Percentiles rank a stretch among this genome's conserved stretches.
Evolutionary conservation across 1,139 yeast species (phyloP).

Genomic region (Kurtzmaniella natalensis): DNA sequence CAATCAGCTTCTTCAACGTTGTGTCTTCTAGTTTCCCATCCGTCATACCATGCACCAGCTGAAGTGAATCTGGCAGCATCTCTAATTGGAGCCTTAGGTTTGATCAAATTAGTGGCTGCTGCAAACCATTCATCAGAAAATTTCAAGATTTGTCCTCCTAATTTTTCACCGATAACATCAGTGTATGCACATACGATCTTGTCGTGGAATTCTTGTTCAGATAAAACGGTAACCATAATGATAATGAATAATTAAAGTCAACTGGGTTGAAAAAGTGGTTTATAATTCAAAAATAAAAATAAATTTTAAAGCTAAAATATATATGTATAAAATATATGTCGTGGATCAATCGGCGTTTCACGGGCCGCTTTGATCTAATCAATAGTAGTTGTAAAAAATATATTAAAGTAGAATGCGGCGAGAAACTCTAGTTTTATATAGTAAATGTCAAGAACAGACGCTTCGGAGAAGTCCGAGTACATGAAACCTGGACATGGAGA

Average conservation of each 20-base stretch:
- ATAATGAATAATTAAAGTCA: not conserved
- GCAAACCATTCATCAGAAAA: constrained; percentile 95
- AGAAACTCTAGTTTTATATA: no score
- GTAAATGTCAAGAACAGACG: no score
- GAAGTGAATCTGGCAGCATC: constrained; percentile 75
- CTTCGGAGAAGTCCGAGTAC: no score
- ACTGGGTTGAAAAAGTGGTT: not conserved
- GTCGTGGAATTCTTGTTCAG: constrained; percentile 40
- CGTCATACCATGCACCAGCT: constrained; percentile 96
- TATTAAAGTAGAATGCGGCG: no score
- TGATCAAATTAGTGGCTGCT: constrained; percentile 81
- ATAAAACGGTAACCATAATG: constrained; percentile 24
- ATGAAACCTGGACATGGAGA: no score
- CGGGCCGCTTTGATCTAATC: no score
- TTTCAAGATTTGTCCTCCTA: constrained; percentile 70
- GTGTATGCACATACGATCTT: constrained; percentile 47
- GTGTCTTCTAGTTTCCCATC: constrained; percentile 97
- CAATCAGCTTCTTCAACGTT: constrained; percentile 80
- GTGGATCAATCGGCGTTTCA: no score
- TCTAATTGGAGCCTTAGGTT: constrained; percentile 73
- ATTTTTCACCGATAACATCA: constrained; percentile 76
- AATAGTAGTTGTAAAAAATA: no score
- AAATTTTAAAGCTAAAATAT: no score
- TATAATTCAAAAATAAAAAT: not conserved
- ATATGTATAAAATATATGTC: no score